These are phyloP conservation scores for Nannochloris sp. DNA, from an alignment of 139 green algal species.

Conservation along the genomic window DNA sequence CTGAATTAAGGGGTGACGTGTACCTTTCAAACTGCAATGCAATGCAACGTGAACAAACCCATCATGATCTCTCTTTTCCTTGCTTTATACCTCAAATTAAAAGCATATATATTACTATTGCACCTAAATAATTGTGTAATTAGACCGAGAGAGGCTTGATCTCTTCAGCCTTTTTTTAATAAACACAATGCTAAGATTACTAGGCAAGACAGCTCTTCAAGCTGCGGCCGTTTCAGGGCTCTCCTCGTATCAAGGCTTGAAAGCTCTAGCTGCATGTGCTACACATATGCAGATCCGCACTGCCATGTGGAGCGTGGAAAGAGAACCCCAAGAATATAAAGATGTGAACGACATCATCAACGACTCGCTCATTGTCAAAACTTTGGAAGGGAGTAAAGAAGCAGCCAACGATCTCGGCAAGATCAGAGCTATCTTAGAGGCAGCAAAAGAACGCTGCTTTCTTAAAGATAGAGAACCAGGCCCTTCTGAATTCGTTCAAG, in stretches of 20 bases:
- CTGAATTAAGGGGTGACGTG: too few relatives aligned
- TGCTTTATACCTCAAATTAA: too few relatives aligned
- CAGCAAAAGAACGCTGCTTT: constrained; percentile 45
- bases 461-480: constrained; percentile 39
- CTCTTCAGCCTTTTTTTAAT: too few relatives aligned
- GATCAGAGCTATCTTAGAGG: constrained; percentile 39
- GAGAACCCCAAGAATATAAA: constrained; percentile 29
- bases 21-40: too few relatives aligned
- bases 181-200: background rate
- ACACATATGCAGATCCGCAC: constrained; percentile 13
- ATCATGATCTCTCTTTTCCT: too few relatives aligned
- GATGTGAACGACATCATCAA: constrained; percentile 39
- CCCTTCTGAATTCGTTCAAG: constrained; percentile 35
- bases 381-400: constrained; percentile 35
- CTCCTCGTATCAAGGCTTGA: too few relatives aligned
- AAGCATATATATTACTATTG: too few relatives aligned
- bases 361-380: constrained; percentile 25
- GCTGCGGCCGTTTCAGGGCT: too few relatives aligned
- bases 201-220: background rate
- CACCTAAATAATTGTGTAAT: too few relatives aligned
- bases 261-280: background rate
- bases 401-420: constrained; percentile 30
- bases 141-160: too few relatives aligned
- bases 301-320: constrained; percentile 40
- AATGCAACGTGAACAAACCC: too few relatives aligned